Evolutionary conservation across 495 filamentous ascomycete species (phyloP).

Genomic region (Xylaria acuta): DNA sequence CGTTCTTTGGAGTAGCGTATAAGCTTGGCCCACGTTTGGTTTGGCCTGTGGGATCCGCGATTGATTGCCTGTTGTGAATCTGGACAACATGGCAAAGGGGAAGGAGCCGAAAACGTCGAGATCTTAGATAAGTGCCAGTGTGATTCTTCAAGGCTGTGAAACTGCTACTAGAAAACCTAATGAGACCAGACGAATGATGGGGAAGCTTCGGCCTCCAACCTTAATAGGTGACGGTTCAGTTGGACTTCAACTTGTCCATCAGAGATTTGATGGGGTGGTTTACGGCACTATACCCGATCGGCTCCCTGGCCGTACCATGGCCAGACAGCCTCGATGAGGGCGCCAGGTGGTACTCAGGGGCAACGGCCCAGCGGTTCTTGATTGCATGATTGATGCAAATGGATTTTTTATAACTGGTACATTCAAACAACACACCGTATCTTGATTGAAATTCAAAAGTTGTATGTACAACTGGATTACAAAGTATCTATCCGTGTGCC

Average conservation of each 20-base stretch:
- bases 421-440: neutral
- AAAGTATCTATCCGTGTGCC: slow-evolving; percentile 11
- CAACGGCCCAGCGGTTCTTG: neutral
- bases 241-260: neutral
- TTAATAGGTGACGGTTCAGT: neutral
- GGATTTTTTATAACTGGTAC: neutral
- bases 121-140: neutral
- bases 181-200: neutral
- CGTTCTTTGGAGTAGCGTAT: slow-evolving; percentile 40
- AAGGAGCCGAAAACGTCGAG: neutral
- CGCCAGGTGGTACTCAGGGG: neutral
- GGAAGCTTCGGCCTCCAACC: neutral
- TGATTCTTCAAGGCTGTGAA: neutral
- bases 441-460: slow-evolving; percentile 13
- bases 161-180: neutral
- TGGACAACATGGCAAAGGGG: slow-evolving; percentile 5
- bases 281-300: neutral
- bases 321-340: neutral
- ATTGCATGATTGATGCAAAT: neutral
- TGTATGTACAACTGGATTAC: slow-evolving; percentile 21
- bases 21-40: slow-evolving; percentile 30
- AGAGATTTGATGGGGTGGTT: neutral
- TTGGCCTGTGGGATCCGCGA: slow-evolving; percentile 32
- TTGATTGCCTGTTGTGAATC: slow-evolving; percentile 25
- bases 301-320: neutral